Conservation (phyloP, 352 stramenopile genomes). For the Pythium myriotylum region DNA sequence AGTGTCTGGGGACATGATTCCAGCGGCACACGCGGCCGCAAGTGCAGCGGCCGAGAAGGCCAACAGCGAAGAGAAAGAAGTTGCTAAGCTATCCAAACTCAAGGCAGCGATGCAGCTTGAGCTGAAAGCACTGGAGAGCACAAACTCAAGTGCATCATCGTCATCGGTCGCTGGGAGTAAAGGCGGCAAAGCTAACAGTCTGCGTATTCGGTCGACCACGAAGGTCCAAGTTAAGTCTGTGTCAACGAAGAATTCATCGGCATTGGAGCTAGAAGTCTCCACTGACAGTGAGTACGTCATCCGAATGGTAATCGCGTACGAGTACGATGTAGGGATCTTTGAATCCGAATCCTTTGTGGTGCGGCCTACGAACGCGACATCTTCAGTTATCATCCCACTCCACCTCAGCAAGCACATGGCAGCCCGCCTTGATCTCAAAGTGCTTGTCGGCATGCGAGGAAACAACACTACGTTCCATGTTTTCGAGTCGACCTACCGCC, state of each 20-base stretch:
- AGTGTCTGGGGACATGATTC: constrained; percentile 42
- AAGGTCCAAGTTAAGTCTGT: constrained; percentile 63
- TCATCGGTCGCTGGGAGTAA: constrained; percentile 28
- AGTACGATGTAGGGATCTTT: constrained; percentile 89
- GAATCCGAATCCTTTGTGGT: constrained; percentile 81
- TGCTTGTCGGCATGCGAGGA: constrained; percentile 80
- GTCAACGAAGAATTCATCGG: constrained; percentile 50
- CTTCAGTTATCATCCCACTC: constrained; percentile 51
- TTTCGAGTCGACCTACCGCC: constrained; percentile 75
- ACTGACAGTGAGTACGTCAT: constrained; percentile 89
- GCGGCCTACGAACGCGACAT: constrained; percentile 47
- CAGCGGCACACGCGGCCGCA: constrained; percentile 18
- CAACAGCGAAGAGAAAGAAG: constrained; percentile 70
- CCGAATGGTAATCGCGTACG: constrained; percentile 86
- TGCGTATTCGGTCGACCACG: constrained; percentile 58
- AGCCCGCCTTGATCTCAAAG: constrained; percentile 67
- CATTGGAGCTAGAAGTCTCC: constrained; percentile 80
- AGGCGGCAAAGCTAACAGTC: constrained; percentile 33
- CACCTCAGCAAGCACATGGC: constrained; percentile 70
- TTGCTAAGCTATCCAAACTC: constrained; percentile 79
- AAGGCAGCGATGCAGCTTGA: constrained; percentile 77
- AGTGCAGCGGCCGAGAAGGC: constrained; percentile 42
- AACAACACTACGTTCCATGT: constrained; percentile 84
- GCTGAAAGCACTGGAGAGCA: constrained; percentile 73
- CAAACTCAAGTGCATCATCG: constrained; percentile 26